Conservation (phyloP, 2,329 filamentous ascomycete species). For the Plectosphaerella sp. region DNA sequence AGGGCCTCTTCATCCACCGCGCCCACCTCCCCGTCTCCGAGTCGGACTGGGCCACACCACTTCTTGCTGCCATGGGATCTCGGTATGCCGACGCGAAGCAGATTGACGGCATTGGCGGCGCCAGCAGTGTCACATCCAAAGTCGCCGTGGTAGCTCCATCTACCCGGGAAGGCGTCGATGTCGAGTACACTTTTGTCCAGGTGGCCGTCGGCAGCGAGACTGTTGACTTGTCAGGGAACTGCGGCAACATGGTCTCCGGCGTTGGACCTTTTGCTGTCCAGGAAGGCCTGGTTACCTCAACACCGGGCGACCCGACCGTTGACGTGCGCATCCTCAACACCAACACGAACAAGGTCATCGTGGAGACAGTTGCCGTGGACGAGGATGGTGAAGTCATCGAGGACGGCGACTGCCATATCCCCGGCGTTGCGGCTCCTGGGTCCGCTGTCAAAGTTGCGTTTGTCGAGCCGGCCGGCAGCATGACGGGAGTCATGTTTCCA, state of each 20-base stretch:
- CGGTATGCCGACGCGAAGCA: conserved; percentile 51
- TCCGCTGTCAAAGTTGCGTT: conserved; percentile 55
- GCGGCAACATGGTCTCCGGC: conserved; percentile 56
- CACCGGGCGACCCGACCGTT: conserved; percentile 8
- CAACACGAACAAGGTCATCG: conserved; percentile 32
- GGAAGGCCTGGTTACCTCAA: conserved; percentile 32
- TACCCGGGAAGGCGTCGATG: conserved; percentile 36
- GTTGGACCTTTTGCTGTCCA: conserved; percentile 56
- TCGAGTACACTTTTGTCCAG: conserved; percentile 59
- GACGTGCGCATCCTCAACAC: conserved; percentile 24
- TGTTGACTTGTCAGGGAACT: conserved; percentile 56
- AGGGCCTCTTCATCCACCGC: conserved; percentile 54
- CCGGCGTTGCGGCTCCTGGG: conserved; percentile 50
- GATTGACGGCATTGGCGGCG: conserved; percentile 59
- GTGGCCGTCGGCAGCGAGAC: conserved; percentile 48
- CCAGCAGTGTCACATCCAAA: conserved; percentile 57
- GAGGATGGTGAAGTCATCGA: conserved; percentile 39
- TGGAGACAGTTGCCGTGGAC: conserved; percentile 46
- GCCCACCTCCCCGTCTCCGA: conserved; percentile 42
- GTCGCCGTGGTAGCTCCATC: conserved; percentile 51
- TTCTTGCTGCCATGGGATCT: conserved; percentile 49
- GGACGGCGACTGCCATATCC: conserved; percentile 49
- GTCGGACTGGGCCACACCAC: conserved; percentile 45
- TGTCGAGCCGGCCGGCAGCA: conserved; percentile 53
- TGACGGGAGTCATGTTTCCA: conserved; percentile 54